phyloP scores from a whole-genome alignment of 371 early-diverging fungal genomes.

The Circinella minor region DNA sequence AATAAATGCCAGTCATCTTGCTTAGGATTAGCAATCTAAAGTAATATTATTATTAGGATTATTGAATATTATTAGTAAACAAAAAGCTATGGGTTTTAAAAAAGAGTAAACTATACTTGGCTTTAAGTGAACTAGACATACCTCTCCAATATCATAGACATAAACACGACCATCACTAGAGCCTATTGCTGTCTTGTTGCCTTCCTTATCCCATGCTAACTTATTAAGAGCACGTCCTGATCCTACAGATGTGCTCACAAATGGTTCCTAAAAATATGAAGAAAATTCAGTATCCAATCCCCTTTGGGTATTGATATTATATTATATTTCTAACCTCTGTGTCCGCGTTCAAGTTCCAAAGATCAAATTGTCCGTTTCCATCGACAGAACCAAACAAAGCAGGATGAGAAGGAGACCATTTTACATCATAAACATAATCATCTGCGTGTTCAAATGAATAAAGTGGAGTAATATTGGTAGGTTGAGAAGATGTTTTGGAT shows the following conservation, averaged over 20 bases:
- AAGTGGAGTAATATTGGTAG: constrained; percentile 69
- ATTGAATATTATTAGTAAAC: too few relatives aligned
- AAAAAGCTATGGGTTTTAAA: too few relatives aligned
- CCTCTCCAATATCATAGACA: constrained; percentile 91
- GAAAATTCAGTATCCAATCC: neutral
- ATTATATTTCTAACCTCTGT: constrained; percentile 62
- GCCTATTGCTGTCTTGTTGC: constrained; percentile 82
- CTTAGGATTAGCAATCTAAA: constrained; percentile 60
- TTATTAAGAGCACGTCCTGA: constrained; percentile 88
- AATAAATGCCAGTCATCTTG: constrained; percentile 74
- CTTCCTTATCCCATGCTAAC: constrained; percentile 91
- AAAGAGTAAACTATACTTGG: too few relatives aligned
- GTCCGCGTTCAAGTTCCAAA: constrained; percentile 92
- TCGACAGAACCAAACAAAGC: constrained; percentile 92
- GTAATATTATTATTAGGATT: too few relatives aligned
- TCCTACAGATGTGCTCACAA: constrained; percentile 69
- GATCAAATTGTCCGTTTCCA: constrained; percentile 85
- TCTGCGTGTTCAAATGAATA: constrained; percentile 91
- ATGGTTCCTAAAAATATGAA: constrained; percentile 57
- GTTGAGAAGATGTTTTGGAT: constrained; percentile 65
- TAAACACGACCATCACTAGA: constrained; percentile 87
- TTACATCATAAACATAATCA: constrained; percentile 95
- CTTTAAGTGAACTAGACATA: constrained; percentile 27
- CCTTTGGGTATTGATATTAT: neutral
- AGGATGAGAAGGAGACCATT: constrained; percentile 96